These are phyloP conservation scores for Oryza coarctata DNA, from an alignment of 176 grass and related monocot genomes.

Conservation along the genomic window DNA sequence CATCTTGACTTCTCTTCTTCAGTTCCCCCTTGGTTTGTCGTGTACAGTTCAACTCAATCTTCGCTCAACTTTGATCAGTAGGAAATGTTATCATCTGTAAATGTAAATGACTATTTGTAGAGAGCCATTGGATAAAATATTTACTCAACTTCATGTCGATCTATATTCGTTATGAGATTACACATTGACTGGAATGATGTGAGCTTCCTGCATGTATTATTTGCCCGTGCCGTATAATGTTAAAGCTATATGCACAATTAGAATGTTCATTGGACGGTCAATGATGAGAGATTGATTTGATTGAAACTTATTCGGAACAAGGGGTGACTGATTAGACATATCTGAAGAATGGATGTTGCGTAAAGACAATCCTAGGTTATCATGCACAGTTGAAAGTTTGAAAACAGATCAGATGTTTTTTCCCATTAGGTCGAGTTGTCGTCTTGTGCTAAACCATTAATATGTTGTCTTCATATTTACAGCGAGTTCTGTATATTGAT, in stretches of 20 bases:
- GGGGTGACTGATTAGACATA: background rate
- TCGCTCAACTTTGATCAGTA: background rate
- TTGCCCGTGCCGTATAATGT: background rate
- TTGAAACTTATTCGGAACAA: background rate
- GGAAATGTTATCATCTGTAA: background rate
- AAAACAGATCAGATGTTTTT: background rate
- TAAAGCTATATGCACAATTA: background rate
- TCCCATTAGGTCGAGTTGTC: background rate
- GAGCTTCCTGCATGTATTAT: background rate
- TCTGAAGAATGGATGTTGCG: background rate
- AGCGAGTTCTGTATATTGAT: constrained; percentile 86
- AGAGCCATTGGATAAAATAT: background rate
- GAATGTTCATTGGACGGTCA: background rate
- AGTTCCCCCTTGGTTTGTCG: background rate
- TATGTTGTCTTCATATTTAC: constrained; percentile 22
- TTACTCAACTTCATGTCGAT: background rate
- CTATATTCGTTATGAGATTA: background rate
- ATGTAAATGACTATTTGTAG: background rate
- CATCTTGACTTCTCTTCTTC: background rate
- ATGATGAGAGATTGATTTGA: background rate
- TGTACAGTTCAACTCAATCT: background rate
- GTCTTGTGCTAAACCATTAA: constrained; percentile 26
- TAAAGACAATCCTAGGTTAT: background rate
- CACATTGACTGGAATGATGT: background rate
- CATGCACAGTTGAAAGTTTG: background rate